phyloP scores from a whole-genome alignment of 371 early-diverging fungal genomes.

The Circinella minor region DNA sequence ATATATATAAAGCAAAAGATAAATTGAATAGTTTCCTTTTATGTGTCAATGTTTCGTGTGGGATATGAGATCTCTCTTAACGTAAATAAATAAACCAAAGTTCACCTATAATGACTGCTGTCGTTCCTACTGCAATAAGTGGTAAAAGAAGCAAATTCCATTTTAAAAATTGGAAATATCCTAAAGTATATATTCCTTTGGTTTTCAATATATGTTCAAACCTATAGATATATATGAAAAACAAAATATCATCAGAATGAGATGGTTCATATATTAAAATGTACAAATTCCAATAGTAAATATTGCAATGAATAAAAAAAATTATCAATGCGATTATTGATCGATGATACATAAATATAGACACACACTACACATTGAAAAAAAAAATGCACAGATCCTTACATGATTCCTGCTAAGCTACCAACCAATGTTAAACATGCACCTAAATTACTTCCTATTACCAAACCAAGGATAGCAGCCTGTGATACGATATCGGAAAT shows the following conservation, averaged over 20 bases:
- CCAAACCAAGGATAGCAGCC: conserved; percentile 71
- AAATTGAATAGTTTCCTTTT: too few relatives aligned
- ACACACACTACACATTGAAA: background rate
- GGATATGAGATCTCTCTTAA: background rate
- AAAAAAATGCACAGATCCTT: conserved; percentile 15
- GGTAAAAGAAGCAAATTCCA: conserved; percentile 71
- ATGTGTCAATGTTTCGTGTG: too few relatives aligned
- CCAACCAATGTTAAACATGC: conserved; percentile 78
- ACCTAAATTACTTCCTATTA: conserved; percentile 83
- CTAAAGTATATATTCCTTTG: conserved; percentile 55
- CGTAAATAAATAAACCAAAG: conserved; percentile 32
- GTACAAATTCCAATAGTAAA: too few relatives aligned
- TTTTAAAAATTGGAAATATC: conserved; percentile 61
- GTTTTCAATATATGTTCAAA: conserved; percentile 67
- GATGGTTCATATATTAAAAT: too few relatives aligned
- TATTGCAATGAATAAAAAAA: too few relatives aligned
- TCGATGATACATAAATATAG: too few relatives aligned
- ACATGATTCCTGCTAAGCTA: conserved; percentile 84
- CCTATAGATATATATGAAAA: conserved; percentile 21
- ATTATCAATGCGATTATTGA: too few relatives aligned
- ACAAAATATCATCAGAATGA: background rate
- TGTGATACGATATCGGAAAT: conserved; percentile 47
- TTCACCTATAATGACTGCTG: conserved; percentile 58
- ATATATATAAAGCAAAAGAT: too few relatives aligned
- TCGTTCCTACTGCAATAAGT: conserved; percentile 50